phyloP scores from a whole-genome alignment of 352 stramenopile genomes.

The Phytopythium sindhum region DNA sequence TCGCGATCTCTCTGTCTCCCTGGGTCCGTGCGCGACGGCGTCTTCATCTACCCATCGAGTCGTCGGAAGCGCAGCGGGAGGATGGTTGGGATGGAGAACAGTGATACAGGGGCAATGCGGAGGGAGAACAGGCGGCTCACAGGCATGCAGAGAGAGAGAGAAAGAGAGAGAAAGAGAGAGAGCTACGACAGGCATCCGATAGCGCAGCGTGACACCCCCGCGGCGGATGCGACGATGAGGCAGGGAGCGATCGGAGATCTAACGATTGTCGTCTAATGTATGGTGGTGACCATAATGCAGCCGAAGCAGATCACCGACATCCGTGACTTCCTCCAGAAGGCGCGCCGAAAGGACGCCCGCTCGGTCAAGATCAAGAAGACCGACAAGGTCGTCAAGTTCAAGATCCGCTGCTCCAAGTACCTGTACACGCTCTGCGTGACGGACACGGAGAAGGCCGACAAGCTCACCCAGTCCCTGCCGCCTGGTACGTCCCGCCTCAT shows the following conservation, averaged over 20 bases:
- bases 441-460: conserved; percentile 99
- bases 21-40: neutral
- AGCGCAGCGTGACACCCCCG: neutral
- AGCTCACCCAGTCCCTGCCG: conserved; percentile 98
- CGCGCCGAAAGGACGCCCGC: conserved; percentile 96
- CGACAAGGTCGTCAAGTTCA: conserved; percentile 98
- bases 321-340: conserved; percentile 99
- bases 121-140: neutral
- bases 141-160: neutral
- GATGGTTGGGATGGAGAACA: no score
- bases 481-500: conserved; percentile 69
- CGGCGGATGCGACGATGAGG: neutral
- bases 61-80: neutral
- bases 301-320: conserved; percentile 99
- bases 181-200: no score
- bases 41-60: neutral
- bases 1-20: neutral
- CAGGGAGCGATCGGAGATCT: neutral
- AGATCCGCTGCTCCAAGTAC: conserved; percentile 99
- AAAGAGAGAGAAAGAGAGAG: neutral
- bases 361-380: conserved; percentile 99
- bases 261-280: conserved; percentile 9
- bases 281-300: conserved; percentile 33
- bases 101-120: neutral
- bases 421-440: conserved; percentile 99